Evolutionary conservation across 2,329 filamentous ascomycete species (phyloP).

Genomic region (Cordyceps fumosorosea): DNA sequence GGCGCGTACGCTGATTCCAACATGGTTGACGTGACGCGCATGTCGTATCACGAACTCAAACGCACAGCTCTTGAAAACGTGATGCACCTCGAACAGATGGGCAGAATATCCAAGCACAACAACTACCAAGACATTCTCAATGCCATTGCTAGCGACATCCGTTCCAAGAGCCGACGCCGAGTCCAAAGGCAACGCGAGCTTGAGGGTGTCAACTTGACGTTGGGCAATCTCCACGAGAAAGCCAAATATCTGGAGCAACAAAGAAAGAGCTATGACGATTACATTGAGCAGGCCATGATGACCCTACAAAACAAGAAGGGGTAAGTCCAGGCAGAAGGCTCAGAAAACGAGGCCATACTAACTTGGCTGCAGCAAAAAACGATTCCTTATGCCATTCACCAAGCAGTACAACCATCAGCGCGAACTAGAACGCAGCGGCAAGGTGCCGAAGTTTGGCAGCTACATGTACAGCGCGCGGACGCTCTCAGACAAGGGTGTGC

Average conservation of each 20-base stretch:
- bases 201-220: conserved; percentile 71
- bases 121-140: conserved; percentile 98
- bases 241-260: conserved; percentile 90
- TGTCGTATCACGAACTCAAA: conserved; percentile 90
- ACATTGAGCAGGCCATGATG: conserved; percentile 97
- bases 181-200: conserved; percentile 88
- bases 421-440: conserved; percentile 85
- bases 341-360: conserved; percentile 11
- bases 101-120: conserved; percentile 83
- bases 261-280: conserved; percentile 96
- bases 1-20: conserved; percentile 88
- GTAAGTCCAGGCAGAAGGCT: conserved; percentile 35
- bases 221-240: conserved; percentile 73
- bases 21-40: conserved; percentile 80
- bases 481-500: conserved; percentile 85
- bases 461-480: conserved; percentile 94
- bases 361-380: conserved; percentile 61
- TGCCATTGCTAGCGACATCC: conserved; percentile 91
- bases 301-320: conserved; percentile 96
- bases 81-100: conserved; percentile 76
- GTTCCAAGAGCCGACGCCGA: conserved; percentile 88
- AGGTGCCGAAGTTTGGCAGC: conserved; percentile 93
- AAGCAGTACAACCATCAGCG: conserved; percentile 98
- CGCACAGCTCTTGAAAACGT: conserved; percentile 91
- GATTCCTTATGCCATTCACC: conserved; percentile 91